phyloP scores from a whole-genome alignment of 768 basidiomycete genomes.

The Trametes punicea region DNA sequence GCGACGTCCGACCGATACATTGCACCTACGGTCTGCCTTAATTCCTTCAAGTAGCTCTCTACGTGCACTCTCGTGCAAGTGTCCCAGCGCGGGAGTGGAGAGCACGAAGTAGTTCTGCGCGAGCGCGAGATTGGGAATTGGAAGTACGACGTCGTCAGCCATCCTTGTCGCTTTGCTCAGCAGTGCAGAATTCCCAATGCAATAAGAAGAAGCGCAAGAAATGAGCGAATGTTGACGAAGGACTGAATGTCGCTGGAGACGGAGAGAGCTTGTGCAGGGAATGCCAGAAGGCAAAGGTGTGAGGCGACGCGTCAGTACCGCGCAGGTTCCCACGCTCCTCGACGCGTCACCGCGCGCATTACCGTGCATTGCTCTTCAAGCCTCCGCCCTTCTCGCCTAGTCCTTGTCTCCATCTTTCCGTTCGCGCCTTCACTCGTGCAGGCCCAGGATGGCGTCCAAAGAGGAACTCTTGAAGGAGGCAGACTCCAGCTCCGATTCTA shows the following conservation, averaged over 20 bases:
- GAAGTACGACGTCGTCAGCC: slow-evolving; percentile 82
- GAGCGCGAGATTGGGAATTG: slow-evolving; percentile 82
- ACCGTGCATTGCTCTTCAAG: too few relatives aligned
- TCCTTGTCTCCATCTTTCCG: too few relatives aligned
- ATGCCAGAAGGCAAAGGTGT: neutral
- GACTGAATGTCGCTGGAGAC: neutral
- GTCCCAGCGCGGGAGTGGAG: slow-evolving; percentile 52
- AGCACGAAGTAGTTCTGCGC: slow-evolving; percentile 79
- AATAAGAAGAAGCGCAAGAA: neutral
- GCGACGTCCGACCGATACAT: neutral
- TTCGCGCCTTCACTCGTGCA: neutral
- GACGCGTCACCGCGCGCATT: slow-evolving; percentile 31
- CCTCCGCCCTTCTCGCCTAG: too few relatives aligned
- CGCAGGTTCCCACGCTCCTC: slow-evolving; percentile 29
- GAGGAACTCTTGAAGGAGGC: slow-evolving; percentile 57
- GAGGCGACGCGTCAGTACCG: slow-evolving; percentile 35
- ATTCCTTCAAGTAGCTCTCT: slow-evolving; percentile 68
- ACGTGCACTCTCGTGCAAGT: slow-evolving; percentile 66
- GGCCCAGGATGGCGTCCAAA: slow-evolving; percentile 28
- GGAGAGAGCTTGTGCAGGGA: neutral
- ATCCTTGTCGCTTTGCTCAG: slow-evolving; percentile 35
- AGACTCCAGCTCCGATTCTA: slow-evolving; percentile 46
- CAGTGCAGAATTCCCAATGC: neutral
- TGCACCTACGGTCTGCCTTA: slow-evolving; percentile 68
- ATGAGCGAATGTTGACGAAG: slow-evolving; percentile 4